Base-by-base conservation (phyloP, 2,329 filamentous ascomycete species). In the Neoarthrinium moseri region DNA sequence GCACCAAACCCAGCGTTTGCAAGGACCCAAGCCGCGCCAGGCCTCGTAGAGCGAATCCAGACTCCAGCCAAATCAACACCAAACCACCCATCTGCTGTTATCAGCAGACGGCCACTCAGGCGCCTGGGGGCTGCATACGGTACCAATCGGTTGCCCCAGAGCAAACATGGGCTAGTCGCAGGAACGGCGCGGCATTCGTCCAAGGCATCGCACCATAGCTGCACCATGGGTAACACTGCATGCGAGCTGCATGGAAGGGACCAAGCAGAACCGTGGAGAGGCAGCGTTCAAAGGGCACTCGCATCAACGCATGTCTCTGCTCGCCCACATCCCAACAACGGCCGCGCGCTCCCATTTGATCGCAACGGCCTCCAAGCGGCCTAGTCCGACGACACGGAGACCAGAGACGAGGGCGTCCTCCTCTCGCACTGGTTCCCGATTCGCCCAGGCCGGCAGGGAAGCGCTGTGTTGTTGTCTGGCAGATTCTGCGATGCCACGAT, bases 401-500 rank as follows among this genome's bases (percentile, higher is more conserved):
- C 26, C 8, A 29, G 26, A n/a, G n/a, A 29, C 26, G 8, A 8
- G n/a, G n/a, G n/a, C n/a, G n/a, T n/a, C n/a, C n/a, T n/a, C n/a
- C n/a, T n/a, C n/a, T n/a, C n/a, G n/a, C n/a, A n/a, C n/a, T n/a
- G n/a, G n/a, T n/a, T n/a, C n/a, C n/a, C n/a, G n/a, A n/a, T n/a
- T n/a, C n/a, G n/a, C n/a, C n/a, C n/a, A n/a, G n/a, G n/a, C n/a
- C n/a, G n/a, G n/a, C n/a, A n/a, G n/a, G n/a, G n/a, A n/a, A n/a
- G n/a, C n/a, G n/a, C n/a, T n/a, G n/a, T 29, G 26, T 29, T 7
- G 26, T 29, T 7, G 26, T 8, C 26, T 29, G 26, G 39, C 39
- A 42, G 17, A 21, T 11, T 30, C 30, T 49, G 40, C 47, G 39
- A 53, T 49, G 47, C 44, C 46, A 51, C 54, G 36, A 51, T 52